Base-by-base conservation (phyloP, 352 stramenopile genomes). In the Pythium aquatile region DNA sequence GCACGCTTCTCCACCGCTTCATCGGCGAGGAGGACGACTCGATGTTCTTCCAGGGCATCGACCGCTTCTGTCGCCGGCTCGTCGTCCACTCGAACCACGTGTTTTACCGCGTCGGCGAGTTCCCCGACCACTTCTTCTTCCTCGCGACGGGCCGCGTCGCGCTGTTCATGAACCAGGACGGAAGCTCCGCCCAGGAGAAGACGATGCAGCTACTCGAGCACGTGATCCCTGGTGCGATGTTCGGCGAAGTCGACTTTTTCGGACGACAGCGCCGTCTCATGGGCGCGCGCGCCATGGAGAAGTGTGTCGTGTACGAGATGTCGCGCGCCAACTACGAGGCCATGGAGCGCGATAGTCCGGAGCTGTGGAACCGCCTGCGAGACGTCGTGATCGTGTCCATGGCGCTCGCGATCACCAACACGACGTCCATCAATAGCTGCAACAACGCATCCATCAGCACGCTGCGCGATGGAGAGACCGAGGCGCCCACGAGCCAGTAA, bases 221-320 rank as follows among this genome's bases (percentile, higher is more conserved):
- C 32, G 84, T 92, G 44, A 79, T 90, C 17, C 80, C 85, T 0
- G 85, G 83, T 9, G 84, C 83, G 33, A 90, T 94, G 78, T 96
- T 96, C 66, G 87, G 87, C 26, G 87, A 96, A 59, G 85, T 93
- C 3, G 87, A 96, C 57, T 96, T 96, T 59, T 93, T 95, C 52
- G 79, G 83, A 33, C 67, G 70, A 20, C 87, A 95, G 61, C 78
- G 76, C 26, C 79, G 85, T 39, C 78, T 83, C 63, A 87, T 92
- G 78, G 77, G 69, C 39, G 85, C 79, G 8, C 72, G 57, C 0
- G 76, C 85, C 0, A 62, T 79, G 29, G 72, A 81, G 44, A 69
- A 71, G 5, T 87, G 79, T 58, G 76, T 84, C 26, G 83, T 94
- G 51, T 94, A 87, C 51, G 78, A 88, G 58, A 81, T 94, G 72